These are phyloP conservation scores for Paecilomyces dactylethromorphus DNA, from an alignment of 2,329 filamentous ascomycete species.

Conservation along the genomic window DNA sequence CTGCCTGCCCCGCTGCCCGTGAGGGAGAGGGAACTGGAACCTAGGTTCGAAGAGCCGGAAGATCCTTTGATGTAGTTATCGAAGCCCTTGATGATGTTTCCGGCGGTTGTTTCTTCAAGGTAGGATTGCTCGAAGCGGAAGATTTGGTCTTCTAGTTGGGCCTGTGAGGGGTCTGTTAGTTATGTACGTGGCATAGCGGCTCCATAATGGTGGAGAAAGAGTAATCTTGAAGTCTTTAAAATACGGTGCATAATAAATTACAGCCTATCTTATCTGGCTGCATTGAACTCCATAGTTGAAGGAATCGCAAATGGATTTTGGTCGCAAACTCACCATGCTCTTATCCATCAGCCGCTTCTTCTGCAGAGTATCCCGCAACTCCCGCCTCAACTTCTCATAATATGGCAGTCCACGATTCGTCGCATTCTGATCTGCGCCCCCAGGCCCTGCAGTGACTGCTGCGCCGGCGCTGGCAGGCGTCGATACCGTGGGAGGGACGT, in stretches of 20 bases:
- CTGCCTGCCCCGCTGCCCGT: slow-evolving; percentile 11
- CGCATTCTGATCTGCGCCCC: slow-evolving; percentile 15
- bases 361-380: slow-evolving; percentile 60
- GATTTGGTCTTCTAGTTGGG: slow-evolving; percentile 70
- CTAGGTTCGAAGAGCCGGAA: slow-evolving; percentile 43
- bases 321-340: slow-evolving; percentile 44
- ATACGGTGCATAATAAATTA: too few species aligned
- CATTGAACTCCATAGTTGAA: too few species aligned
- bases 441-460: slow-evolving; percentile 1
- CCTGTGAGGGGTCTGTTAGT: slow-evolving; percentile 28
- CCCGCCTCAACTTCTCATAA: slow-evolving; percentile 65
- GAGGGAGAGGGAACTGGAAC: slow-evolving; percentile 25
- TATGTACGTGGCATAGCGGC: neutral
- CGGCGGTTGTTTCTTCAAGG: slow-evolving; percentile 77
- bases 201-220: neutral
- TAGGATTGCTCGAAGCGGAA: slow-evolving; percentile 78
- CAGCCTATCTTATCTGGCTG: too few species aligned
- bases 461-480: slow-evolving; percentile 7
- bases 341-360: slow-evolving; percentile 60
- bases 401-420: slow-evolving; percentile 50
- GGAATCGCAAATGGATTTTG: neutral
- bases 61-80: slow-evolving; percentile 96
- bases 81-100: slow-evolving; percentile 96
- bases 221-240: neutral
- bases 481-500: slow-evolving; percentile 25